phyloP scores from a whole-genome alignment of 768 basidiomycete species.

The Holtermannia corniformis region DNA sequence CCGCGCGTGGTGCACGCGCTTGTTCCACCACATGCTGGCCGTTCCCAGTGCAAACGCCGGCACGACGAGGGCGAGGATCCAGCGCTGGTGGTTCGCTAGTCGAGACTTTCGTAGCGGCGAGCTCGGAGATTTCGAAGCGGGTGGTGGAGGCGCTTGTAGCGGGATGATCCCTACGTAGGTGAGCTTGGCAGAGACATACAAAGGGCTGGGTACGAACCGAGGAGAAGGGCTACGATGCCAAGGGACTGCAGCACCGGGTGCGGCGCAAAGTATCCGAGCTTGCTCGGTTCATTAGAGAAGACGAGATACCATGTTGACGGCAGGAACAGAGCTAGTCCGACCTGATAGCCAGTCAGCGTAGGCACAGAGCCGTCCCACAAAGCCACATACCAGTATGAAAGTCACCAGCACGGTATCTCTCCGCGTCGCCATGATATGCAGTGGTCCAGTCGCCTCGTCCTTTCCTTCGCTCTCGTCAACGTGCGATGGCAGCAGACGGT shows the following conservation, averaged over 20 bases:
- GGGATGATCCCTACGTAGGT: conserved; percentile 18
- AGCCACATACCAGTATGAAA: background rate
- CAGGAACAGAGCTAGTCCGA: conserved; percentile 23
- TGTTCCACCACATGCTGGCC: conserved; percentile 56
- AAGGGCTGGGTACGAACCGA: conserved; percentile 46
- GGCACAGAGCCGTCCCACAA: too few relatives aligned
- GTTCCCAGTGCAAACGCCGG: conserved; percentile 56
- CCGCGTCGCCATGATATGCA: background rate
- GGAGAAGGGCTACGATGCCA: conserved; percentile 52
- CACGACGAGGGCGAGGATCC: conserved; percentile 51
- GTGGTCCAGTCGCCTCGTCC: background rate
- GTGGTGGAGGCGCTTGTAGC: conserved; percentile 57
- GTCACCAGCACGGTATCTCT: background rate
- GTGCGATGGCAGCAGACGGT: background rate
- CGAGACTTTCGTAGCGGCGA: conserved; percentile 55
- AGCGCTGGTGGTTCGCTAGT: conserved; percentile 59
- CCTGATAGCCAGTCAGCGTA: conserved; percentile 7
- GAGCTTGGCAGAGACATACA: background rate
- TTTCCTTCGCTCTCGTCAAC: background rate
- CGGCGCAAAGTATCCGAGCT: conserved; percentile 54
- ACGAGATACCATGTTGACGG: conserved; percentile 28
- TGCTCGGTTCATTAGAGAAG: conserved; percentile 15
- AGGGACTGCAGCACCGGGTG: conserved; percentile 59
- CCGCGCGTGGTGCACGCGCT: conserved; percentile 46
- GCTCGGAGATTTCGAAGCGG: conserved; percentile 45